Evolutionary conservation across 2,329 filamentous ascomycete genomes (phyloP).

Genomic region (Penicillium freii): DNA sequence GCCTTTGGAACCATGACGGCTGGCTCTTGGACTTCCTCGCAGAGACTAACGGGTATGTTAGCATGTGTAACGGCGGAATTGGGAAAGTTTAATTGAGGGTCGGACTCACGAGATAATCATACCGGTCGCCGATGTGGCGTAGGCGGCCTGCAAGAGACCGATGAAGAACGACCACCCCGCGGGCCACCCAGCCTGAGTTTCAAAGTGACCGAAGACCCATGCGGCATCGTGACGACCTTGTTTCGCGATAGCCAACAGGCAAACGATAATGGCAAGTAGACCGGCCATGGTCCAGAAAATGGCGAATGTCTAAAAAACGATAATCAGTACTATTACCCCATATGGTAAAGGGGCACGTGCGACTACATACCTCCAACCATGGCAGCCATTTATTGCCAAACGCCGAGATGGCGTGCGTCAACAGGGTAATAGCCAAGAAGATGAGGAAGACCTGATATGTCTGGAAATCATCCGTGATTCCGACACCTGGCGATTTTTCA

Average conservation of each 20-base stretch:
- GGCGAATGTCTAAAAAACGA: slow-evolving; percentile 68
- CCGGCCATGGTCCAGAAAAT: slow-evolving; percentile 68
- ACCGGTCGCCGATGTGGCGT: slow-evolving; percentile 68
- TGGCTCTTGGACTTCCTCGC: slow-evolving; percentile 66
- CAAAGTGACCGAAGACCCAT: slow-evolving; percentile 56
- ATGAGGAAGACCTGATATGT: slow-evolving; percentile 66
- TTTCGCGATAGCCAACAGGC: slow-evolving; percentile 67
- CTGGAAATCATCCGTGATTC: slow-evolving; percentile 54
- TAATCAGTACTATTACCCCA: neutral
- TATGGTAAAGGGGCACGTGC: slow-evolving; percentile 48
- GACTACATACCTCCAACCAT: slow-evolving; percentile 62
- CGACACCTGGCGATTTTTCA: slow-evolving; percentile 46
- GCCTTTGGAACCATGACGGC: slow-evolving; percentile 65
- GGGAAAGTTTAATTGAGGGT: neutral
- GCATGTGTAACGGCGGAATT: neutral
- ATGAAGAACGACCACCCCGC: slow-evolving; percentile 69
- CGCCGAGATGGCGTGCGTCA: slow-evolving; percentile 53
- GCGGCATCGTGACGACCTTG: slow-evolving; percentile 62
- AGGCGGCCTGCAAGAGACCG: slow-evolving; percentile 63
- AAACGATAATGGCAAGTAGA: slow-evolving; percentile 63
- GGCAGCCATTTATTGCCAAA: slow-evolving; percentile 55
- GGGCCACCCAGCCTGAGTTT: slow-evolving; percentile 67
- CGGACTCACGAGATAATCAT: slow-evolving; percentile 71
- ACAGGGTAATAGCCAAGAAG: slow-evolving; percentile 67
- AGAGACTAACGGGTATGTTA: slow-evolving; percentile 48